A percentile compares a stretch with the other conserved stretches of the same genome.
These are phyloP conservation scores for Neonectria faginata DNA, from an alignment of 2,329 filamentous ascomycete genomes.

Conservation along the genomic window DNA sequence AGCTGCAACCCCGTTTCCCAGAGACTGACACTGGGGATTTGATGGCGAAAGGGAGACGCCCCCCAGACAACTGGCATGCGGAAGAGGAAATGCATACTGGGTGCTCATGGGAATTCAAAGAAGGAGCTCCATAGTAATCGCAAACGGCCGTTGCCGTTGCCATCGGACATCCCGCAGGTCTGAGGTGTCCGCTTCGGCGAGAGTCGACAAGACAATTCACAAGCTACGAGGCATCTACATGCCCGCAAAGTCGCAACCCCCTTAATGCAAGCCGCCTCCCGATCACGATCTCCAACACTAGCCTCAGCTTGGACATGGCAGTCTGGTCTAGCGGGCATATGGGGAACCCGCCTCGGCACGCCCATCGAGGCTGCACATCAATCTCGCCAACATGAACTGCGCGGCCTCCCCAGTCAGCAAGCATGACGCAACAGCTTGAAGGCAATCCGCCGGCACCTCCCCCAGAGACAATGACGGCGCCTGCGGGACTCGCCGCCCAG, in stretches of 20 bases:
- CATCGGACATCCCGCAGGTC: conserved; percentile 21
- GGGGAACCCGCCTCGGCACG: conserved; percentile 17
- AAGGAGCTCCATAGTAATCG: conserved; percentile 7
- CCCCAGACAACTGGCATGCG: conserved; percentile 1
- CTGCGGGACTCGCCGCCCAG: conserved; percentile 9
- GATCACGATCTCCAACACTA: conserved; percentile 18
- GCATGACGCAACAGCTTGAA: conserved; percentile 7
- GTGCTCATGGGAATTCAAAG: conserved; percentile 10
- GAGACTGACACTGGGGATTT: not conserved
- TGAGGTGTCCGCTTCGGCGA: not conserved
- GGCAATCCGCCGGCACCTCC: not conserved
- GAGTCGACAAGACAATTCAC: conserved; percentile 8
- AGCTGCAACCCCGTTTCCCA: no score
- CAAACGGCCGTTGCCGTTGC: conserved; percentile 22
- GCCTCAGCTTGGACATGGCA: conserved; percentile 13
- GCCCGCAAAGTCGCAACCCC: not conserved
- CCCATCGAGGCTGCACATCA: conserved; percentile 22
- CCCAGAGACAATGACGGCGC: conserved; percentile 10
- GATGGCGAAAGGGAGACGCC: not conserved
- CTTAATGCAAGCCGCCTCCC: conserved; percentile 16
- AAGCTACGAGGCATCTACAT: not conserved
- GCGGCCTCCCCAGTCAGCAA: conserved; percentile 3
- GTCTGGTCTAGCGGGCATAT: conserved; percentile 5
- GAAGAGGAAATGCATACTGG: conserved; percentile 10
- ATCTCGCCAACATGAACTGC: conserved; percentile 25